Conservation (phyloP, 2,329 filamentous ascomycete species). For the Pseudocercospora musae region DNA sequence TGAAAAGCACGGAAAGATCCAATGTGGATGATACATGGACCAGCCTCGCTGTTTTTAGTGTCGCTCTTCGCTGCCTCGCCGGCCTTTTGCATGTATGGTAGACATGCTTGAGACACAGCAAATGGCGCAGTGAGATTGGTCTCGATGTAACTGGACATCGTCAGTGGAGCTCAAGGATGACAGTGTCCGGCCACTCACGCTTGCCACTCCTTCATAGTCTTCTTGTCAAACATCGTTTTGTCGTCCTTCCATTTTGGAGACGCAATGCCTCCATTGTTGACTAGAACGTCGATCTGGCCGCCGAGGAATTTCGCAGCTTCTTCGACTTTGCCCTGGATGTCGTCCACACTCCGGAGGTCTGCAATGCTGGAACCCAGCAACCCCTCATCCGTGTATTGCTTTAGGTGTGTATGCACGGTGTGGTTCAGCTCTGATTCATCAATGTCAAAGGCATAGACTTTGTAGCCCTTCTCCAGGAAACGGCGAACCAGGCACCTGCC, state of each 20-base stretch:
- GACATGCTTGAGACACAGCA: constrained; percentile 29
- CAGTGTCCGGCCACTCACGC: constrained; percentile 15
- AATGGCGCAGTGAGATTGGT: constrained; percentile 41
- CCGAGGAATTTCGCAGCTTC: constrained; percentile 35
- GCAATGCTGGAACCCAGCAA: constrained; percentile 25
- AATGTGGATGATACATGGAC: constrained; percentile 45
- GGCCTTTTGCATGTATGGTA: constrained; percentile 30
- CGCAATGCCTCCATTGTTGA: constrained; percentile 42
- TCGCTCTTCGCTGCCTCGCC: constrained; percentile 13
- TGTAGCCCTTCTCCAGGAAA: constrained; percentile 38
- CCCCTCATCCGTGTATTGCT: constrained; percentile 21
- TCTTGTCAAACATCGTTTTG: constrained; percentile 32
- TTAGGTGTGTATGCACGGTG: constrained; percentile 32
- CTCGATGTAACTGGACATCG: constrained; percentile 31
- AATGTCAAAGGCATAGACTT: constrained; percentile 41
- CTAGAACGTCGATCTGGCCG: constrained; percentile 37
- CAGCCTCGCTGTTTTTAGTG: constrained; percentile 19
- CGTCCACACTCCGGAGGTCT: constrained; percentile 34
- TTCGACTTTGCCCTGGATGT: constrained; percentile 33
- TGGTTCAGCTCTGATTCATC: constrained; percentile 38
- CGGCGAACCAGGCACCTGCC: constrained; percentile 35
- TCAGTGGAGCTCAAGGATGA: background rate
- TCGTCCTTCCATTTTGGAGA: constrained; percentile 34
- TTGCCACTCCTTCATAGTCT: constrained; percentile 38
- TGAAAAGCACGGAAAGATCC: constrained; percentile 49